phyloP scores from a whole-genome alignment of 805 yeast species.

The Schizosaccharomyces cryophilus region DNA sequence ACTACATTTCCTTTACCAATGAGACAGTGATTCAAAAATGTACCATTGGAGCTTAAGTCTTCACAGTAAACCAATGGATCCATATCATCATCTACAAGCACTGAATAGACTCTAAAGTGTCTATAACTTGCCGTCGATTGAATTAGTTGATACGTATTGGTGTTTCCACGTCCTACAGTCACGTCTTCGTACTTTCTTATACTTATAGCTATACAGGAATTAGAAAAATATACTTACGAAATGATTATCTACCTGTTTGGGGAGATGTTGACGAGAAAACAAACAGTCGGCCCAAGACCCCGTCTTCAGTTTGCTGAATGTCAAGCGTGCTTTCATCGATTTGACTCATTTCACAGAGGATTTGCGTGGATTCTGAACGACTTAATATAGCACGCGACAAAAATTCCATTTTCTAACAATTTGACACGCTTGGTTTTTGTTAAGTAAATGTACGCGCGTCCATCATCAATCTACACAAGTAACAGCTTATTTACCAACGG shows the following conservation, averaged over 20 bases:
- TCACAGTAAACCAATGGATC: slow-evolving; percentile 9
- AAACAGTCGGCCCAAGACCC: background rate
- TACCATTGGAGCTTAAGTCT: slow-evolving; percentile 10
- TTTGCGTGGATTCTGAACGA: background rate
- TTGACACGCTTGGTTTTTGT: too few relatives aligned
- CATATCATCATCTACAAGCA: slow-evolving; percentile 8
- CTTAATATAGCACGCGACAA: background rate
- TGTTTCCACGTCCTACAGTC: background rate
- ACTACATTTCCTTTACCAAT: slow-evolving; percentile 7
- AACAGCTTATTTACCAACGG: too few relatives aligned
- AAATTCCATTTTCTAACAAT: background rate
- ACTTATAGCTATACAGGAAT: background rate
- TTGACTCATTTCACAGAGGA: background rate
- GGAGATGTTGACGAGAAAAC: background rate
- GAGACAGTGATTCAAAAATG: slow-evolving; percentile 7
- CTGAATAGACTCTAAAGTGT: slow-evolving; percentile 9
- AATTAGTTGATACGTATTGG: background rate
- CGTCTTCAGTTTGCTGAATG: background rate
- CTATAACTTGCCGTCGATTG: background rate
- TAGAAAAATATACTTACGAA: too few relatives aligned
- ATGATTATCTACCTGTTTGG: background rate
- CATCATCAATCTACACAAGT: too few relatives aligned
- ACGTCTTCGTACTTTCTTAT: background rate
- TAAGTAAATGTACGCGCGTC: too few relatives aligned
- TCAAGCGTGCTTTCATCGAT: background rate